Evolutionary conservation across 1,284 basidiomycete species (phyloP), one percentile per base, ranked within the genome.

Genomic region (Heterobasidion occidentale): DNA sequence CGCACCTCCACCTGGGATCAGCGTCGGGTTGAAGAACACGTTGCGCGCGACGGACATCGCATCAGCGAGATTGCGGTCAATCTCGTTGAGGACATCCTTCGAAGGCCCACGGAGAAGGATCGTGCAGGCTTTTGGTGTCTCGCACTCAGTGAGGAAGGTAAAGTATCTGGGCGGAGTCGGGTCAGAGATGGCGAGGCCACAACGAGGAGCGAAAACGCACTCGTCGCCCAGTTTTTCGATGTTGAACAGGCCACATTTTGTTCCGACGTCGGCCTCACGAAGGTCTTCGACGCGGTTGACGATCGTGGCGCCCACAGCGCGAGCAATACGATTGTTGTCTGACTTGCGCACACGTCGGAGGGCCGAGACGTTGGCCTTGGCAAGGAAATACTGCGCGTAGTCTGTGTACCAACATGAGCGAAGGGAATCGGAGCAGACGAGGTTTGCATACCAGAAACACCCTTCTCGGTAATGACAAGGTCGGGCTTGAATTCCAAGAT

Each of bases 211-310:
- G 51, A 52, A 35, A 35, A 76, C 86, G 61, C 64, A 94, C 88
- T 98, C 96, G 72, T 99, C 96, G 34, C 96, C 96, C 19, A 99
- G 88, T 74, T 99, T 98, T 70, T 98, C 94, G 59, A 98, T 86
- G 71, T 97, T 78, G 81, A 99, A 99, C 6, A 97, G 77, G 9
- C 97, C 96, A 67, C 96, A 99, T 58, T 87, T 75, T 0, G 93
- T 96, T 15, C 96, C 97, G 55, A 99, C 79, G 67, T 99, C 96
- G 4, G 83, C 74, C 60, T 96, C 95, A 27, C 94, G 84, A 33
- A 99, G 77, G 70, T 99, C 96, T 67, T 99, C 97, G 48, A 97
- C 82, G 33, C 96, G 85, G 76, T 99, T 98, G 61, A 99, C 92
- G 69, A 99, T 98, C 27, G 94, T 98, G 0, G 94, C 95, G 38